These are phyloP conservation scores for Thraustochytrium sp. DNA, from an alignment of 352 stramenopile genomes.

Conservation along the genomic window DNA sequence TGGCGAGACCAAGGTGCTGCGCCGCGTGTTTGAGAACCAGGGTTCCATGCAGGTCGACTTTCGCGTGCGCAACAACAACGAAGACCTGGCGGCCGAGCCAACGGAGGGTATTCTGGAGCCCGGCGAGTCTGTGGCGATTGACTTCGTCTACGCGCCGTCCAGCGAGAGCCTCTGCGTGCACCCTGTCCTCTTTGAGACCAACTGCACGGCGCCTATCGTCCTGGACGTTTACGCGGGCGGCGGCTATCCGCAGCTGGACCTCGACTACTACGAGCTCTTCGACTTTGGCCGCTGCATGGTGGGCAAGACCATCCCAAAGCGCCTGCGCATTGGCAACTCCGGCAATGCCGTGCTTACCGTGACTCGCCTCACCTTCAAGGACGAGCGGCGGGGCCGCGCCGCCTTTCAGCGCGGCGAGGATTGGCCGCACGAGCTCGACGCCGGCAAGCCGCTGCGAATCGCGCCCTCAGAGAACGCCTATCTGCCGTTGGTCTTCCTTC, in stretches of 20 bases:
- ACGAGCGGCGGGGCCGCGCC: neutral
- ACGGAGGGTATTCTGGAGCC: conserved; percentile 17
- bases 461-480: conserved; percentile 18
- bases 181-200: conserved; percentile 32
- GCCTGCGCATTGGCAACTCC: conserved; percentile 32
- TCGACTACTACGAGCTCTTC: conserved; percentile 35
- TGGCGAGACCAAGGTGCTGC: conserved; percentile 34
- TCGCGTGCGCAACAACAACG: conserved; percentile 11
- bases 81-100: conserved; percentile 4
- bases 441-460: neutral
- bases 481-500: conserved; percentile 32
- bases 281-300: conserved; percentile 46
- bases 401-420: conserved; percentile 6
- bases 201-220: conserved; percentile 38
- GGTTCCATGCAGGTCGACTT: conserved; percentile 25
- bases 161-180: conserved; percentile 12
- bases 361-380: neutral
- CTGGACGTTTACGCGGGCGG: conserved; percentile 40
- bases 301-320: conserved; percentile 42
- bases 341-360: conserved; percentile 32
- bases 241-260: conserved; percentile 28
- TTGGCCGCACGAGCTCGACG: conserved; percentile 10
- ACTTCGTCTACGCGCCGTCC: conserved; percentile 36
- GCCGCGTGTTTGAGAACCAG: conserved; percentile 3
- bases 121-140: neutral